These are phyloP conservation scores for Penicillium dipodomyicola DNA, from an alignment of 495 filamentous ascomycete species.

Conservation along the genomic window DNA sequence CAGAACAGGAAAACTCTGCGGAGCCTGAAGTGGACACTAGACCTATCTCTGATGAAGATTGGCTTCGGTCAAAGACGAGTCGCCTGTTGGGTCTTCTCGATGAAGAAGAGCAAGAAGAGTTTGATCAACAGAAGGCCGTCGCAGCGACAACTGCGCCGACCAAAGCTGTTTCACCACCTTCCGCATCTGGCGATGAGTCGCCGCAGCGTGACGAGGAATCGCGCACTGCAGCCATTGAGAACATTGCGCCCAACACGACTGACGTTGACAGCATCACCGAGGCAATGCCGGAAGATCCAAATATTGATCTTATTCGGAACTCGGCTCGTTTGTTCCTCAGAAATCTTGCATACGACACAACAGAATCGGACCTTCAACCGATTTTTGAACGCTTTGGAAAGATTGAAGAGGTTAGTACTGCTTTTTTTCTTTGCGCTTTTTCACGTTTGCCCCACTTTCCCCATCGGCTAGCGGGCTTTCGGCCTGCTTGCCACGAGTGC, in stretches of 20 bases:
- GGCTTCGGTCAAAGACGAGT: slow-evolving; percentile 90
- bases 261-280: slow-evolving; percentile 26
- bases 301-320: slow-evolving; percentile 44
- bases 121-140: slow-evolving; percentile 23
- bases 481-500: slow-evolving; percentile 20
- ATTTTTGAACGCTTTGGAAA: slow-evolving; percentile 68
- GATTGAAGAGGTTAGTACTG: slow-evolving; percentile 79
- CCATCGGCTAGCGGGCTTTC: slow-evolving; percentile 7
- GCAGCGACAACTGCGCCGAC: slow-evolving; percentile 14
- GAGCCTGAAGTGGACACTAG: slow-evolving; percentile 21
- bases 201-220: slow-evolving; percentile 20
- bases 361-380: slow-evolving; percentile 70
- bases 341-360: slow-evolving; percentile 80
- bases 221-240: slow-evolving; percentile 24
- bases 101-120: slow-evolving; percentile 53
- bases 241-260: slow-evolving; percentile 20
- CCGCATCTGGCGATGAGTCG: slow-evolving; percentile 5
- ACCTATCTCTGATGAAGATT: slow-evolving; percentile 69
- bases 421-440: slow-evolving; percentile 12
- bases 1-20: slow-evolving; percentile 22
- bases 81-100: slow-evolving; percentile 81
- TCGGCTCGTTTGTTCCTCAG: slow-evolving; percentile 76
- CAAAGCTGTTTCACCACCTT: neutral
- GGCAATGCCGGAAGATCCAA: slow-evolving; percentile 29
- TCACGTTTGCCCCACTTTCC: slow-evolving; percentile 5